These are phyloP conservation scores for Saturnispora mendoncae DNA, from an alignment of 805 yeast species.

Conservation along the genomic window DNA sequence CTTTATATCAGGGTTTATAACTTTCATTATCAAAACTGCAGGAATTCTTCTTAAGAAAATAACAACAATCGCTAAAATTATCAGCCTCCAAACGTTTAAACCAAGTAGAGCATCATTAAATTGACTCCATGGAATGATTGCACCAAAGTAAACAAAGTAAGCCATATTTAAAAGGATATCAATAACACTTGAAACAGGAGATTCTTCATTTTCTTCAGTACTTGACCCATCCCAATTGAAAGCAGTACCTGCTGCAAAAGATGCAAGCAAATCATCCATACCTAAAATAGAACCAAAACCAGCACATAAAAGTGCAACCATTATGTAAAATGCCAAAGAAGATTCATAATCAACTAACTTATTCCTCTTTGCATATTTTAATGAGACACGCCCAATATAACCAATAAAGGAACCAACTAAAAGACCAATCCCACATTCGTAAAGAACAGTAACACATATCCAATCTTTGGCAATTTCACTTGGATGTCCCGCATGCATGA, in stretches of 20 bases:
- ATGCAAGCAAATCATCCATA: slow-evolving; percentile 61
- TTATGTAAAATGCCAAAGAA: slow-evolving; percentile 44
- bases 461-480: slow-evolving; percentile 52
- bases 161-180: slow-evolving; percentile 59
- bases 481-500: slow-evolving; percentile 40
- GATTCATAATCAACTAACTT: slow-evolving; percentile 55
- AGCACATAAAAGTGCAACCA: slow-evolving; percentile 47
- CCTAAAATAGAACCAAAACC: slow-evolving; percentile 60
- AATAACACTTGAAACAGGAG: slow-evolving; percentile 55
- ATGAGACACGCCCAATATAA: slow-evolving; percentile 37
- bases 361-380: slow-evolving; percentile 44
- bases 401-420: slow-evolving; percentile 49
- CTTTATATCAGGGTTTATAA: slow-evolving; percentile 50
- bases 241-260: slow-evolving; percentile 66
- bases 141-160: slow-evolving; percentile 61
- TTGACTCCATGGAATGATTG: slow-evolving; percentile 60
- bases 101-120: slow-evolving; percentile 42
- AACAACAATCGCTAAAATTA: slow-evolving; percentile 42
- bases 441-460: slow-evolving; percentile 50
- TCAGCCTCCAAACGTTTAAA: slow-evolving; percentile 43
- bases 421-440: slow-evolving; percentile 52
- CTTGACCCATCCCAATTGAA: slow-evolving; percentile 70
- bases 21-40: slow-evolving; percentile 46
- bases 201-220: slow-evolving; percentile 48
- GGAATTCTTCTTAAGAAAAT: slow-evolving; percentile 46